Evolutionary conservation across 805 yeast genomes (phyloP), one percentile per base, ranked within the genome.

Genomic region (Metschnikowia proteae): DNA sequence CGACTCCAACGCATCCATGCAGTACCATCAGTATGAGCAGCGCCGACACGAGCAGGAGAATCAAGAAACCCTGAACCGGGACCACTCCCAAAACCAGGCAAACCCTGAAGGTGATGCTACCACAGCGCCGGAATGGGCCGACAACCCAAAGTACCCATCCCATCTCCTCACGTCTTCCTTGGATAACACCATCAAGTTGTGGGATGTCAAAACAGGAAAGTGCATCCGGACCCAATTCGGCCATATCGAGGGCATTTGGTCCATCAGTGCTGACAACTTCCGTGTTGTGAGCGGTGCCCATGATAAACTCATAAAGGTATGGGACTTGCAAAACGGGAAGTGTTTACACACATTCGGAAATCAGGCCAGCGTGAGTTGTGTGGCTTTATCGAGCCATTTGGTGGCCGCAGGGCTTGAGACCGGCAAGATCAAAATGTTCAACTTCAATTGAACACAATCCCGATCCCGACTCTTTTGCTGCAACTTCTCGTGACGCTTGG

Each of bases 201-300:
- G 97, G 97, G 95, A 89, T 57, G 85, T 90, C 29, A 75, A 74
- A 53, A 81, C 94, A 0, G 97, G 97, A 3, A 81, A 82, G 64
- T 92, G 98, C 62, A 80, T 90, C 8, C 76, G 97, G 49, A 94
- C 99, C 0, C 92, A 94, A 66, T 94, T 92, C 71, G 99, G 99
- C 2, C 99, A 94, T 63, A 89, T 92, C 47, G 98, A 94, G 67
- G 99, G 99, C 23, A 96, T 94, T 17, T 92, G 98, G 97, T 89
- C 92, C 38, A 86, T 94, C 48, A 89, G 94, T 13, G 96, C 97
- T 0, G 98, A 94, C 70, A 90, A 91, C 35, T 94, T 94, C 75
- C 79, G 99, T 56, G 87, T 94, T 39, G 87, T 92, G 8, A 84
- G 94, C 59, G 98, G 98, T 1, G 91, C 97, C 1, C 97, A 94